A percentile compares a stretch with the other conserved stretches of the same genome.
phyloP scores from a whole-genome alignment of 2,329 filamentous ascomycete genomes.

The Fusarium liriodendri region DNA sequence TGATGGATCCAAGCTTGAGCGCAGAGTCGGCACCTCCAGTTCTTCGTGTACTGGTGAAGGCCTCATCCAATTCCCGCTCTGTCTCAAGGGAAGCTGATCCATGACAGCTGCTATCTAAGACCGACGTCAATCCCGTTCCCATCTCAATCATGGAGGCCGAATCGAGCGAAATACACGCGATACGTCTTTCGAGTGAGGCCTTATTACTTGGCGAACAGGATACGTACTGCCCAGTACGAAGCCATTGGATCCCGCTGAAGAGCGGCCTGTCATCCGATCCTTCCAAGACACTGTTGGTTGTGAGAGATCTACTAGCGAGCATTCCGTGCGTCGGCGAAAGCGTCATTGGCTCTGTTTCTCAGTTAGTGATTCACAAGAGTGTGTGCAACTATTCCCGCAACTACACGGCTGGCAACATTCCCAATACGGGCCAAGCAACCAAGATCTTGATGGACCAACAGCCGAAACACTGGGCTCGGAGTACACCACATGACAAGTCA shows the following conservation, averaged over 20 bases:
- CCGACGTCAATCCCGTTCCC: not conserved
- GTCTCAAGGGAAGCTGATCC: not conserved
- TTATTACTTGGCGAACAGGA: not conserved
- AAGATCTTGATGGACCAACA: constrained; percentile 15
- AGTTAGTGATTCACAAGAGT: not conserved
- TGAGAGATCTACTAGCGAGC: constrained; percentile 2
- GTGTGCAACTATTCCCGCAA: not conserved
- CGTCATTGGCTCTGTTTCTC: constrained; percentile 1
- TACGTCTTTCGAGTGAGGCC: not conserved
- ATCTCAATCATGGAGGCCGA: not conserved
- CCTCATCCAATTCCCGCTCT: not conserved
- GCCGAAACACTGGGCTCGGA: constrained; percentile 4
- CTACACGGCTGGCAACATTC: not conserved
- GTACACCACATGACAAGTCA: not conserved
- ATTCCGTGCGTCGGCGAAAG: constrained; percentile 8
- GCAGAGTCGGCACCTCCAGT: too few relatives aligned
- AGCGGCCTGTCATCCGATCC: not conserved
- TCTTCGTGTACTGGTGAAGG: not conserved
- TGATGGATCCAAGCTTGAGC: not conserved
- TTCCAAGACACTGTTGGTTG: constrained; percentile 15
- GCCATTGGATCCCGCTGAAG: not conserved
- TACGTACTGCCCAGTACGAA: not conserved
- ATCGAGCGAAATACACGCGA: not conserved
- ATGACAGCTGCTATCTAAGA: not conserved
- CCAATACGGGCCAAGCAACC: constrained; percentile 9